phyloP scores from a whole-genome alignment of 768 basidiomycete species.

The Pulveroboletus ravenelii region DNA sequence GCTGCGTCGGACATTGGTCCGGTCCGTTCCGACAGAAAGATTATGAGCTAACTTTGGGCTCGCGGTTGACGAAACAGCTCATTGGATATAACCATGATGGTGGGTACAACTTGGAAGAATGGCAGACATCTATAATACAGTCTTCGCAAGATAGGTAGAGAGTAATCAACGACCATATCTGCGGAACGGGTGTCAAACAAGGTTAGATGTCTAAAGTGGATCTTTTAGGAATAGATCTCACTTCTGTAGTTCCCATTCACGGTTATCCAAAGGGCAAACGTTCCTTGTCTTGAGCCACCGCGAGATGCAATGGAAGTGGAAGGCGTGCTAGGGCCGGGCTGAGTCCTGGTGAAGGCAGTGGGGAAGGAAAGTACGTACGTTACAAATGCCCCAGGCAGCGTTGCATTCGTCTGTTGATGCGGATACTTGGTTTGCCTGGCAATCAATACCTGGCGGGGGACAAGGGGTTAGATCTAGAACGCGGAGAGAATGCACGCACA shows the following conservation, averaged over 20 bases:
- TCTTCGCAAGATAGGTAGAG: neutral
- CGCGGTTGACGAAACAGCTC: neutral
- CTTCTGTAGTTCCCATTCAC: slow-evolving; percentile 98
- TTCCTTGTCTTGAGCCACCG: slow-evolving; percentile 98
- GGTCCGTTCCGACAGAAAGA: neutral
- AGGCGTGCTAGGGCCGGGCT: slow-evolving; percentile 69
- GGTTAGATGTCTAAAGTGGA: neutral
- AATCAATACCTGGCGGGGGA: slow-evolving; percentile 80
- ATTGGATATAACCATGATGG: neutral
- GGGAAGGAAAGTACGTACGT: slow-evolving; percentile 44
- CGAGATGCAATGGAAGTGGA: slow-evolving; percentile 99
- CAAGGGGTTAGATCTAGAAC: slow-evolving; percentile 2
- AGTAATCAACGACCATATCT: slow-evolving; percentile 40
- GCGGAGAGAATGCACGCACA: slow-evolving; percentile 50
- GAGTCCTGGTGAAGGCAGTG: neutral
- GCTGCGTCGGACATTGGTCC: neutral
- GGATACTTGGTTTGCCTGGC: slow-evolving; percentile 98
- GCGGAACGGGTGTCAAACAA: neutral
- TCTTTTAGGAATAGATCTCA: slow-evolving; percentile 36
- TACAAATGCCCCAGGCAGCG: slow-evolving; percentile 99
- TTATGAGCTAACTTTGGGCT: neutral
- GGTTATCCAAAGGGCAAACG: slow-evolving; percentile 91
- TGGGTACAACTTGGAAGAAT: slow-evolving; percentile 12
- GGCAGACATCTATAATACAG: slow-evolving; percentile 20
- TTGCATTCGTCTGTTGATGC: slow-evolving; percentile 96